phyloP scores from a whole-genome alignment of 106 monocot species.

The Dendrobium nobile region DNA sequence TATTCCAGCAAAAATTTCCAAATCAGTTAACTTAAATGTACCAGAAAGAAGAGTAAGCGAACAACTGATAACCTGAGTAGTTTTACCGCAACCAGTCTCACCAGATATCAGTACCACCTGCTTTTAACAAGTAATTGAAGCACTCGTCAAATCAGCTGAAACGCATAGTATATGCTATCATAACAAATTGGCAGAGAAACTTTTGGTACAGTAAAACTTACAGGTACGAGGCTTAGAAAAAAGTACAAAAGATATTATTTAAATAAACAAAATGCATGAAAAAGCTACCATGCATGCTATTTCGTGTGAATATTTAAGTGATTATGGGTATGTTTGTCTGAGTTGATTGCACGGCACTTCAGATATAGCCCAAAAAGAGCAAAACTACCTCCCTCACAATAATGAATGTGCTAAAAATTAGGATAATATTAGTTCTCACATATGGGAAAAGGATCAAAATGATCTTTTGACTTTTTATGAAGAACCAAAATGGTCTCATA shows the following conservation, averaged over 20 bases:
- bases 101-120: conserved; percentile 95
- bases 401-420: background rate
- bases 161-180: background rate
- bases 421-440: background rate
- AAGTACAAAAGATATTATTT: background rate
- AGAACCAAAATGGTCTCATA: too few species aligned
- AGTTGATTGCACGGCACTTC: background rate
- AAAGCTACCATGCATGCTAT: background rate
- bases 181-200: background rate
- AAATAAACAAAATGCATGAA: conserved; percentile 2
- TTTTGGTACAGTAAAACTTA: background rate
- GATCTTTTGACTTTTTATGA: too few species aligned
- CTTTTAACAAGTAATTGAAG: conserved; percentile 7
- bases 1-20: background rate
- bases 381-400: background rate
- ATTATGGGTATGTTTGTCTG: background rate
- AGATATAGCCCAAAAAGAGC: background rate
- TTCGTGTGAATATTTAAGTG: background rate
- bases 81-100: conserved; percentile 98
- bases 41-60: conserved; percentile 33
- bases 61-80: conserved; percentile 79
- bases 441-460: too few species aligned
- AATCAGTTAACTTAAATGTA: conserved; percentile 10
- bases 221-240: background rate
- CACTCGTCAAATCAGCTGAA: background rate